Conservation (phyloP, 2,329 filamentous ascomycete species). For the Neophaeococcomyces mojaviensis region DNA sequence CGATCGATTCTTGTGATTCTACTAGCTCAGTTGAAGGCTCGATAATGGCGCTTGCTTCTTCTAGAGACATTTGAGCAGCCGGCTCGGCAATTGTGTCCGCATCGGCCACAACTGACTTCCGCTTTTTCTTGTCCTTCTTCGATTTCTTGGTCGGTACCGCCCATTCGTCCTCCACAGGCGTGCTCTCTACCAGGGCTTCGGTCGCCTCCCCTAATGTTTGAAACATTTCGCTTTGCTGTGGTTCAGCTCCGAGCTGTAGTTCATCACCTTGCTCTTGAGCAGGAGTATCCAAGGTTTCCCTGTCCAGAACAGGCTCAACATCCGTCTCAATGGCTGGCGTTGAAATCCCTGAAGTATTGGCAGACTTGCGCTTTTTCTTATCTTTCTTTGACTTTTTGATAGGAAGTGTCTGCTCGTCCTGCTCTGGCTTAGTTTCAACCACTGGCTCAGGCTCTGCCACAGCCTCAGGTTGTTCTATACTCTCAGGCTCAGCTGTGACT, state of each 20-base stretch:
- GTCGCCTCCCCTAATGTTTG: not conserved
- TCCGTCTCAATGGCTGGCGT: not conserved
- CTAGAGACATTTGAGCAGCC: not conserved
- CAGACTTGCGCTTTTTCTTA: conserved; percentile 12
- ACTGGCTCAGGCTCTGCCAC: not conserved
- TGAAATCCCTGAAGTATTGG: not conserved
- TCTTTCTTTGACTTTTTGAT: conserved; percentile 27
- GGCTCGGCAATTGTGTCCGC: not conserved
- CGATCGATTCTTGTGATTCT: too few relatives aligned
- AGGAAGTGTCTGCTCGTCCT: conserved; percentile 15
- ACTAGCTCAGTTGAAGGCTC: too few relatives aligned
- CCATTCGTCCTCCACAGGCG: conserved; percentile 5
- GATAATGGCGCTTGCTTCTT: not conserved
- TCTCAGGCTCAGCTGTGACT: not conserved
- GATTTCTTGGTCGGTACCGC: conserved; percentile 11
- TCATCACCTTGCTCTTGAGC: not conserved
- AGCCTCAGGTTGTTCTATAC: not conserved
- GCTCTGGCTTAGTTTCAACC: conserved; percentile 1
- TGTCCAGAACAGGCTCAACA: not conserved
- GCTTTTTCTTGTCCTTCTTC: conserved; percentile 24
- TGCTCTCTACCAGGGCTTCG: not conserved
- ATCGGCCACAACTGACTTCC: not conserved
- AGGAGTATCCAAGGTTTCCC: conserved; percentile 2
- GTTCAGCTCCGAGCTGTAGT: too few relatives aligned
- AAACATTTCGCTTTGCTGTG: not conserved